Evolutionary conservation across 352 stramenopile species (phyloP).

Genomic region (Pseudoperonospora humuli): DNA sequence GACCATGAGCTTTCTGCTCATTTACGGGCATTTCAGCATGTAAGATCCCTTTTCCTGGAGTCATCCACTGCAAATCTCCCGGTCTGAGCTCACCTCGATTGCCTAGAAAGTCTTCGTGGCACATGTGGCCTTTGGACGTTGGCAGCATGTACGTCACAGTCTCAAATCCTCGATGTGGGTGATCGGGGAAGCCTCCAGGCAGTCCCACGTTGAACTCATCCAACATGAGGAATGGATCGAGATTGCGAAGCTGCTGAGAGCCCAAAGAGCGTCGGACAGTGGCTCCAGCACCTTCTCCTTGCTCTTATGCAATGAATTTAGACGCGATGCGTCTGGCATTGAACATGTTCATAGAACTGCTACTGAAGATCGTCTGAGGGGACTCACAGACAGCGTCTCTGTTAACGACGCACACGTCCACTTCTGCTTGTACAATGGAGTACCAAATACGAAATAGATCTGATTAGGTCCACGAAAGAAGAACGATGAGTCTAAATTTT

Average conservation of each 20-base stretch:
- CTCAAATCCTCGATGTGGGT: conserved; percentile 89
- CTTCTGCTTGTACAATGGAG: conserved; percentile 4
- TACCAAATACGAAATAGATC: too few species aligned
- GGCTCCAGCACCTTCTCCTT: conserved; percentile 46
- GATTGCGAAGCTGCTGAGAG: conserved; percentile 33
- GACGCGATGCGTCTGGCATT: conserved; percentile 30
- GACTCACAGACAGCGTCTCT: conserved; percentile 17
- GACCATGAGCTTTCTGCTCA: conserved; percentile 26
- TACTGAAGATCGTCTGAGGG: conserved; percentile 1
- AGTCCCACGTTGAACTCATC: conserved; percentile 46
- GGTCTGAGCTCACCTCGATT: conserved; percentile 42
- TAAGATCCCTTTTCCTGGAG: conserved; percentile 37
- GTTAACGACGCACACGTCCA: conserved; percentile 19
- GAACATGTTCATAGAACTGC: conserved; percentile 24
- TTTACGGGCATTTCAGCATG: conserved; percentile 44
- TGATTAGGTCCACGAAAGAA: too few species aligned
- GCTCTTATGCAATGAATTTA: conserved; percentile 50
- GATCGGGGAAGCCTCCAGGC: conserved; percentile 81
- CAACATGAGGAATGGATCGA: conserved; percentile 57
- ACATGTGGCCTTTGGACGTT: conserved; percentile 64
- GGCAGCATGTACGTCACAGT: conserved; percentile 88
- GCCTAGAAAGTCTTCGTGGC: conserved; percentile 77
- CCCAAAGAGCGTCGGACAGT: conserved; percentile 48
- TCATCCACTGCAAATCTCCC: conserved; percentile 61
- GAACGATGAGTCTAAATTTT: too few species aligned